Evolutionary conservation across 495 filamentous ascomycete species (phyloP).

Genomic region (Friedmanniomyces simplex): DNA sequence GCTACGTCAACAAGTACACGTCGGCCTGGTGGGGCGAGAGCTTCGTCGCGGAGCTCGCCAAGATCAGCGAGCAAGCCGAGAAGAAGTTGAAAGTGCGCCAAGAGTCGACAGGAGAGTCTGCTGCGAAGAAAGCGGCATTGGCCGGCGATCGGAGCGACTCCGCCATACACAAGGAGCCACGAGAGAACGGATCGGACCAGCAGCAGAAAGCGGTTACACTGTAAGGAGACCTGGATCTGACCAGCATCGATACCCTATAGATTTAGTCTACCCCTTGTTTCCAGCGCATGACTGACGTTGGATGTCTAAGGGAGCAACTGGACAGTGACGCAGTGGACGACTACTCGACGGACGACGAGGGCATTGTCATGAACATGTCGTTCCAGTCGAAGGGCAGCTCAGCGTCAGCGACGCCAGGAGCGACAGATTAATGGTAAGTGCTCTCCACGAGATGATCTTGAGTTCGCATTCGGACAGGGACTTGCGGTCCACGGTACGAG

Average conservation of each 20-base stretch:
- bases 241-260: neutral
- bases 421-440: neutral
- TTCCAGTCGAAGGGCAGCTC: neutral
- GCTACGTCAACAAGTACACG: constrained; percentile 84
- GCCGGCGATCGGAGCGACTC: neutral
- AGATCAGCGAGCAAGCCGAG: constrained; percentile 49
- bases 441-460: too few species aligned
- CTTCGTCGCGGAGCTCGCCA: constrained; percentile 75
- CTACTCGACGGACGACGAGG: neutral
- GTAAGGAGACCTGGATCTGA: neutral
- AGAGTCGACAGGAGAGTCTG: constrained; percentile 5
- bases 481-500: too few species aligned
- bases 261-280: neutral
- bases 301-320: neutral
- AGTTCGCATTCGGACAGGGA: too few species aligned
- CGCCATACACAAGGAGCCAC: neutral
- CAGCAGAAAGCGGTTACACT: neutral
- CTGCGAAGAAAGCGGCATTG: neutral
- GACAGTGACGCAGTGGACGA: neutral
- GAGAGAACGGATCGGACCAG: neutral
- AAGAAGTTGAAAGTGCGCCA: constrained; percentile 30
- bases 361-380: neutral
- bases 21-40: constrained; percentile 95
- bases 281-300: neutral
- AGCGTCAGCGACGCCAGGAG: neutral